Percentiles rank a stretch among this genome's conserved stretches.
phyloP scores from a whole-genome alignment of 1,284 basidiomycete genomes.

The Xerocomus cyaneibrunnescens region DNA sequence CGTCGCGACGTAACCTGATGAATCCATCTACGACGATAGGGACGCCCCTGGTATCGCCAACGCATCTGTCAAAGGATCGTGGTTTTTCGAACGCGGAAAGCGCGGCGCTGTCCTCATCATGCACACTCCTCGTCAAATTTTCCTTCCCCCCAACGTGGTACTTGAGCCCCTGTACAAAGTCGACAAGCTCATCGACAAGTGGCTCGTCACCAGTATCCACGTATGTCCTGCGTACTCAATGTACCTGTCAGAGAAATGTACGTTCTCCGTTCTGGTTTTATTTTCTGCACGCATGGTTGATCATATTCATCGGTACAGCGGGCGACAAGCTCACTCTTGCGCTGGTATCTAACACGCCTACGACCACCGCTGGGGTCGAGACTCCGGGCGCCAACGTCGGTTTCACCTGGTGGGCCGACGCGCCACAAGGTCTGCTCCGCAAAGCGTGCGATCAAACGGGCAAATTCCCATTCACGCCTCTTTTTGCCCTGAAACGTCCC shows the following conservation, averaged over 20 bases:
- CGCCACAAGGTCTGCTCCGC: conserved; percentile 20
- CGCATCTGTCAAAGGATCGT: conserved; percentile 18
- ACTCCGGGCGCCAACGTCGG: background rate
- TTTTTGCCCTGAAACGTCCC: conserved; percentile 23
- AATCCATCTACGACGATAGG: background rate
- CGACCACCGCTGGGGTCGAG: background rate
- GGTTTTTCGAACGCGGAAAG: conserved; percentile 20
- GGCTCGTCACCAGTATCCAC: conserved; percentile 21
- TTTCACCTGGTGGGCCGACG: conserved; percentile 18
- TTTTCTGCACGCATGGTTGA: background rate
- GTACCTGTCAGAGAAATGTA: conserved; percentile 33
- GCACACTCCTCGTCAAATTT: conserved; percentile 24
- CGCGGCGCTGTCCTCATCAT: conserved; percentile 23
- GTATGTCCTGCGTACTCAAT: conserved; percentile 25
- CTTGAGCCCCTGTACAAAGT: conserved; percentile 24
- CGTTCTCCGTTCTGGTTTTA: background rate
- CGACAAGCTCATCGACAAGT: conserved; percentile 18
- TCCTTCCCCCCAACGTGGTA: conserved; percentile 14
- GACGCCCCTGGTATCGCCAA: conserved; percentile 6
- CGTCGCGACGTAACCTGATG: background rate
- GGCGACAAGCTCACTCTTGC: conserved; percentile 20
- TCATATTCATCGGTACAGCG: conserved; percentile 1
- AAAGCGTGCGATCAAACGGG: conserved; percentile 13
- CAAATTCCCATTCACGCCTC: conserved; percentile 20
- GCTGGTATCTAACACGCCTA: conserved; percentile 7